Conservation (phyloP, 2,329 filamentous ascomycete genomes). For the Cordyceps javanica region DNA sequence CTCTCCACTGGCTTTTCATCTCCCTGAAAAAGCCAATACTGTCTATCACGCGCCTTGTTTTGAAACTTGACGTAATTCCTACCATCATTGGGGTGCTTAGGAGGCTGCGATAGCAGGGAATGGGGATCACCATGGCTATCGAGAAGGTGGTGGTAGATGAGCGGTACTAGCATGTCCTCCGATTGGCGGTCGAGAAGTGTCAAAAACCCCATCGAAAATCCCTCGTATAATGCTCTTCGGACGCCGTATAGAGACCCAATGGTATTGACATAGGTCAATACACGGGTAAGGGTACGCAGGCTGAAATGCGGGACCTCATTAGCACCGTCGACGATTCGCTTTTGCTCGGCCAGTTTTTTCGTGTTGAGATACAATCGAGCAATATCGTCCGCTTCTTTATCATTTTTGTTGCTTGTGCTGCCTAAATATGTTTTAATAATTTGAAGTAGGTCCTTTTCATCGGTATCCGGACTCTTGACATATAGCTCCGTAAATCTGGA, state of each 20-base stretch:
- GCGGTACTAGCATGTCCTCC: constrained; percentile 67
- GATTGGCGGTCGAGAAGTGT: constrained; percentile 81
- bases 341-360: constrained; percentile 72
- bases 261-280: constrained; percentile 79
- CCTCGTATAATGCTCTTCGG: constrained; percentile 82
- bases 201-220: constrained; percentile 96
- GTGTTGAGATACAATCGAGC: constrained; percentile 84
- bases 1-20: constrained; percentile 58
- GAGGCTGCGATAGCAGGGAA: constrained; percentile 70
- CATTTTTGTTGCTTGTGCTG: constrained; percentile 62
- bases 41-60: constrained; percentile 56
- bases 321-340: constrained; percentile 85
- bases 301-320: constrained; percentile 97
- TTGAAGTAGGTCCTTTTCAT: constrained; percentile 76
- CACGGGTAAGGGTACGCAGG: constrained; percentile 84
- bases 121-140: constrained; percentile 60
- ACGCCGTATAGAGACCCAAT: constrained; percentile 80
- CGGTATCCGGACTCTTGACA: constrained; percentile 81
- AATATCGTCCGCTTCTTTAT: constrained; percentile 71
- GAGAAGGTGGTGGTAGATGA: constrained; percentile 77
- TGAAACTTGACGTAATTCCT: constrained; percentile 74
- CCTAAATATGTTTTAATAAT: constrained; percentile 88
- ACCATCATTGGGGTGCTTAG: constrained; percentile 70
- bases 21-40: constrained; percentile 88
- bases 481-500: constrained; percentile 96